Percentiles rank a stretch among this genome's conserved stretches.
phyloP scores from a whole-genome alignment of 805 yeast genomes.

The Teunomyces funiuensis region DNA sequence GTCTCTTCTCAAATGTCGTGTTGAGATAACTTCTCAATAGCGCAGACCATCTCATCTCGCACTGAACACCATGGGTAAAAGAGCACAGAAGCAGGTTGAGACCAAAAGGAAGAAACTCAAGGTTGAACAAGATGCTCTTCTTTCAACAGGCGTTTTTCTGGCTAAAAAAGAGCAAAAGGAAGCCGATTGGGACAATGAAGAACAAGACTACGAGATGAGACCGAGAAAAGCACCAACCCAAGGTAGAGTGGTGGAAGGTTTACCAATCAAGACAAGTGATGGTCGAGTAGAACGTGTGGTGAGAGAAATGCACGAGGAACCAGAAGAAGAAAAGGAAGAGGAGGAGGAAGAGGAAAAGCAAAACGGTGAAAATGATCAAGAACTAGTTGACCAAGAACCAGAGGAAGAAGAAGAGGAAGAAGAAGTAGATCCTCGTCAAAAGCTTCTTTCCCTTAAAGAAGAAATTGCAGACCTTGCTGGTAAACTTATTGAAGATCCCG shows the following conservation, averaged over 20 bases:
- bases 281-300: slow-evolving; percentile 74
- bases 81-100: slow-evolving; percentile 22
- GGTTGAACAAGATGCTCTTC: slow-evolving; percentile 42
- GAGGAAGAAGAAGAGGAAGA: slow-evolving; percentile 45
- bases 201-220: slow-evolving; percentile 71
- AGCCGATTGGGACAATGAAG: slow-evolving; percentile 64
- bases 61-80: slow-evolving; percentile 28
- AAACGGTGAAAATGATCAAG: slow-evolving; percentile 21
- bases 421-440: slow-evolving; percentile 50
- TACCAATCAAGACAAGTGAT: slow-evolving; percentile 74
- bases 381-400: slow-evolving; percentile 24
- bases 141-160: slow-evolving; percentile 36
- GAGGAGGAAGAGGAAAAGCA: slow-evolving; percentile 18
- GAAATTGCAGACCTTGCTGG: slow-evolving; percentile 82
- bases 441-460: slow-evolving; percentile 65
- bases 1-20: not conserved
- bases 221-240: slow-evolving; percentile 58
- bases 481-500: slow-evolving; percentile 81
- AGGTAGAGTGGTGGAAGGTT: slow-evolving; percentile 57
- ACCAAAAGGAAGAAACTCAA: slow-evolving; percentile 36
- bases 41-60: slow-evolving; percentile 1
- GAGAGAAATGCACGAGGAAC: slow-evolving; percentile 28
- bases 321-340: slow-evolving; percentile 14
- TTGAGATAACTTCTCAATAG: not conserved
- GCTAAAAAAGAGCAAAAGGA: slow-evolving; percentile 14